These are phyloP conservation scores for Acanthamoeba pearcei DNA, from an alignment of 208 protist genomes.

Conservation along the genomic window DNA sequence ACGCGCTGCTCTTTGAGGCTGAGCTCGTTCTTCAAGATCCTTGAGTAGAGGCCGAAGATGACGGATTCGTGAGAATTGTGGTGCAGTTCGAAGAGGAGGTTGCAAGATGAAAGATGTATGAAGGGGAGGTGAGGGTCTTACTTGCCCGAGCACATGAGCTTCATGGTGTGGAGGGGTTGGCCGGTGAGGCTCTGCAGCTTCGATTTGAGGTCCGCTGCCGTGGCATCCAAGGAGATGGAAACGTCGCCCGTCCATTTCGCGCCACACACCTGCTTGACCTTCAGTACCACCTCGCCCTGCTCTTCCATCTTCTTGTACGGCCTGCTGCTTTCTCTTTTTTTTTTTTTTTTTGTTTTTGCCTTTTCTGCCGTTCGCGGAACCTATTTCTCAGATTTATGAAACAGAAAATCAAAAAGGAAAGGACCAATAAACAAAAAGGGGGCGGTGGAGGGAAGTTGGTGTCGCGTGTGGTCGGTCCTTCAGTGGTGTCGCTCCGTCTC, in stretches of 20 bases:
- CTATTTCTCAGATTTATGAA: too few species aligned
- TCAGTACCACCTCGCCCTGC: neutral
- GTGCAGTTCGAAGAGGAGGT: neutral
- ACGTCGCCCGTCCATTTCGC: constrained; percentile 58
- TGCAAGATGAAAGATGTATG: neutral
- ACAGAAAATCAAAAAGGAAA: too few species aligned
- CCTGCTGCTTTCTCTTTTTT: neutral
- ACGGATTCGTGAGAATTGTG: neutral
- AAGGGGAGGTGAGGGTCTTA: neutral
- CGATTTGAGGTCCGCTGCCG: neutral
- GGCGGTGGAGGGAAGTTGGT: constrained; percentile 38
- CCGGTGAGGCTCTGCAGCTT: constrained; percentile 18
- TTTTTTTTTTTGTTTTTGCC: too few species aligned
- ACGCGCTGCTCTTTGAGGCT: constrained; percentile 37
- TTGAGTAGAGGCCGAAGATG: neutral
- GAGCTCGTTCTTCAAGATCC: constrained; percentile 43
- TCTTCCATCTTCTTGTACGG: neutral
- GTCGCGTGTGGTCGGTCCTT: constrained; percentile 24
- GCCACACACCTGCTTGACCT: constrained; percentile 58
- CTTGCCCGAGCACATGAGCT: constrained; percentile 37
- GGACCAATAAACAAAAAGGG: neutral
- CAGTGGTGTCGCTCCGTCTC: neutral
- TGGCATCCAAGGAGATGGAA: neutral
- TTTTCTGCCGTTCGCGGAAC: too few species aligned
- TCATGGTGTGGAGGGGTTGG: constrained; percentile 38